Evolutionary conservation across 2,329 filamentous ascomycete species (phyloP).

Genomic region (Purpureocillium takamizusanense): DNA sequence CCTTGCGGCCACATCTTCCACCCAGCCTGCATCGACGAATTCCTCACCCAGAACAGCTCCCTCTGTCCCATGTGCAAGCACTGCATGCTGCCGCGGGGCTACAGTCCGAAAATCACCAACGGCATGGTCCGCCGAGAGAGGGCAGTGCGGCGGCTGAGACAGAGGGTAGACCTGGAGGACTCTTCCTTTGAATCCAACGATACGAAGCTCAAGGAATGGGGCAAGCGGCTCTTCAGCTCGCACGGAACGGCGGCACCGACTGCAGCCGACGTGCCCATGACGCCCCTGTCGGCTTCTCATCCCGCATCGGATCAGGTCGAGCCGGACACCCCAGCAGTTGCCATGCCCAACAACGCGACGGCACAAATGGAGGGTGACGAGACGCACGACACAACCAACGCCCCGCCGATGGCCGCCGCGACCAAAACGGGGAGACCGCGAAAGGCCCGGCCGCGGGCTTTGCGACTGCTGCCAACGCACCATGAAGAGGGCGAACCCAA

Average conservation of each 20-base stretch:
- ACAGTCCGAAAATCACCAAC: conserved; percentile 67
- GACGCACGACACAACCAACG: background rate
- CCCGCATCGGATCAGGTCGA: background rate
- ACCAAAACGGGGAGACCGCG: conserved; percentile 13
- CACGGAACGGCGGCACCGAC: conserved; percentile 7
- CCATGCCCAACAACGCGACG: too few relatives aligned
- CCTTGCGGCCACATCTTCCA: conserved; percentile 92
- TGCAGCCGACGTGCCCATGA: conserved; percentile 15
- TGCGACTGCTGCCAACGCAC: conserved; percentile 27
- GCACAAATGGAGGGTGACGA: too few relatives aligned
- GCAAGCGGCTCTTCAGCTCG: conserved; percentile 22
- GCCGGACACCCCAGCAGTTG: background rate
- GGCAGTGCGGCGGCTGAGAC: conserved; percentile 52
- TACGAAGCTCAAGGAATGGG: conserved; percentile 25
- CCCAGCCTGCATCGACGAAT: conserved; percentile 81
- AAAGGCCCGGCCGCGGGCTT: conserved; percentile 17
- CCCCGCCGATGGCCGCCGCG: conserved; percentile 8
- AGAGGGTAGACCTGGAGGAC: conserved; percentile 37
- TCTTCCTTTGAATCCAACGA: conserved; percentile 21
- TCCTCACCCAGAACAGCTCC: conserved; percentile 68
- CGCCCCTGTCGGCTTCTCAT: conserved; percentile 10
- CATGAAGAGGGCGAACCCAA: conserved; percentile 23
- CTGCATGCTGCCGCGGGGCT: conserved; percentile 62
- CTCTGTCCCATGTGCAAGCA: conserved; percentile 88
- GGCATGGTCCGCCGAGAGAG: conserved; percentile 78